These are phyloP conservation scores for Trichoderma reesei DNA, from an alignment of 495 filamentous ascomycete genomes.

Conservation along the genomic window DNA sequence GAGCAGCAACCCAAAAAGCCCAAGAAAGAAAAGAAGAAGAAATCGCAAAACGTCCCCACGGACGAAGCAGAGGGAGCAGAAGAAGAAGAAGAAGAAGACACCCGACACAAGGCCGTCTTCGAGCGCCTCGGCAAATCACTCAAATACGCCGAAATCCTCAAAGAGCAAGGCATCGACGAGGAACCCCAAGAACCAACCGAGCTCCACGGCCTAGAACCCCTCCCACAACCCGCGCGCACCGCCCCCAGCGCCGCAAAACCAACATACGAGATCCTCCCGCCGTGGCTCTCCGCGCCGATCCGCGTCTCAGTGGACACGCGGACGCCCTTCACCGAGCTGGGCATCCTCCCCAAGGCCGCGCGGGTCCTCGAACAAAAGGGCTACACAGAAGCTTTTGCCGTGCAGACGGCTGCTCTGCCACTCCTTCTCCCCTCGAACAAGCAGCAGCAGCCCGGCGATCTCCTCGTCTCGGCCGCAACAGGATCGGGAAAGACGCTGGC, in stretches of 20 bases:
- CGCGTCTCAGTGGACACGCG: slow-evolving; percentile 44
- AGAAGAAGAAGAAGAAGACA: slow-evolving; percentile 17
- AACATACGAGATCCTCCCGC: slow-evolving; percentile 42
- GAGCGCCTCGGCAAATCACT: slow-evolving; percentile 20
- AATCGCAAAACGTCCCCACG: slow-evolving; percentile 20
- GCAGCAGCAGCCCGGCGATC: slow-evolving; percentile 65
- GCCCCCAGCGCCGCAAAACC: slow-evolving; percentile 37
- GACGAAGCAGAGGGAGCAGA: slow-evolving; percentile 20
- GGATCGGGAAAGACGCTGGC: slow-evolving; percentile 80
- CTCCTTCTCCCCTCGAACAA: slow-evolving; percentile 64
- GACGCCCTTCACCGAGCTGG: slow-evolving; percentile 48
- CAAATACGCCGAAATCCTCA: slow-evolving; percentile 16
- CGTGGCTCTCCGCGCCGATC: slow-evolving; percentile 63
- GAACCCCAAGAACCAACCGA: slow-evolving; percentile 24
- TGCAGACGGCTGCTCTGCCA: slow-evolving; percentile 64
- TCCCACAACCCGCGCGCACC: slow-evolving; percentile 58
- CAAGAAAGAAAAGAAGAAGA: slow-evolving; percentile 20
- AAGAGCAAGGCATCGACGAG: slow-evolving; percentile 17
- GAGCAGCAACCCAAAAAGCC: slow-evolving; percentile 21
- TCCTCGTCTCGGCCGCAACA: slow-evolving; percentile 73
- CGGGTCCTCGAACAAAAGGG: slow-evolving; percentile 49
- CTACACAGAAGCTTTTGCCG: slow-evolving; percentile 61
- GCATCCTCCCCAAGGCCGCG: slow-evolving; percentile 23
- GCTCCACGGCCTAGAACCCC: slow-evolving; percentile 55
- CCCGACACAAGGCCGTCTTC: slow-evolving; percentile 26